Percentiles rank a stretch among this genome's conserved stretches.
Evolutionary conservation across 371 early-diverging fungal genomes (phyloP).

Genomic region (Saksenaea oblongispora): DNA sequence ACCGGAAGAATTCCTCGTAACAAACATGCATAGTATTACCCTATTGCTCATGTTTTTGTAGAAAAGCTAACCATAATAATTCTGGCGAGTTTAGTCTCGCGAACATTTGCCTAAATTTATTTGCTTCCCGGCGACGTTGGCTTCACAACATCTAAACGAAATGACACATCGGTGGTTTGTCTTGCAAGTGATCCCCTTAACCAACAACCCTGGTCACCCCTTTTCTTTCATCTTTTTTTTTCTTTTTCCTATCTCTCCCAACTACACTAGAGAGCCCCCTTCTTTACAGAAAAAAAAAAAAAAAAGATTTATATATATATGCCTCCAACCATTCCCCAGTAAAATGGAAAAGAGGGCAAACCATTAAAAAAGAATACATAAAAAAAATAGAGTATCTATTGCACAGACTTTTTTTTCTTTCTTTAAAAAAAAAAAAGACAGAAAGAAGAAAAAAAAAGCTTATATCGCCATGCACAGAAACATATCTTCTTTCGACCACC

Average conservation of each 20-base stretch:
- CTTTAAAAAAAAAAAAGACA: neutral
- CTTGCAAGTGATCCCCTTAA: constrained; percentile 5
- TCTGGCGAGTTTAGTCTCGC: neutral
- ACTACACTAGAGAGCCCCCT: neutral
- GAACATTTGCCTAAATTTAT: neutral
- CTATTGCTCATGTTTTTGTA: too few species aligned
- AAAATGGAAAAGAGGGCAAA: neutral
- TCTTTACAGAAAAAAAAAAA: neutral
- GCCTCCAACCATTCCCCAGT: neutral
- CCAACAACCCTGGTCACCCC: constrained; percentile 4
- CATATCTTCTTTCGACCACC: neutral
- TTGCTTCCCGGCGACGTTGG: neutral
- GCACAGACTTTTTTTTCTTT: neutral
- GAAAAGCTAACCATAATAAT: too few species aligned
- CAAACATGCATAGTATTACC: too few species aligned
- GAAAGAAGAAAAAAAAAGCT: neutral
- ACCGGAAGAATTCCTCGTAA: too few species aligned
- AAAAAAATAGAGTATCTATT: neutral
- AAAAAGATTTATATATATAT: neutral
- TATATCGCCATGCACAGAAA: neutral
- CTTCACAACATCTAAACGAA: neutral
- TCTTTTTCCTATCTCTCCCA: neutral
- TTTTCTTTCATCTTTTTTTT: constrained; percentile 6
- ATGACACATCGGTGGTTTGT: constrained; percentile 3
- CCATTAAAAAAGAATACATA: neutral